These are phyloP conservation scores for Gloeostereum incarnatum DNA, from an alignment of 768 basidiomycete species.

Conservation along the genomic window DNA sequence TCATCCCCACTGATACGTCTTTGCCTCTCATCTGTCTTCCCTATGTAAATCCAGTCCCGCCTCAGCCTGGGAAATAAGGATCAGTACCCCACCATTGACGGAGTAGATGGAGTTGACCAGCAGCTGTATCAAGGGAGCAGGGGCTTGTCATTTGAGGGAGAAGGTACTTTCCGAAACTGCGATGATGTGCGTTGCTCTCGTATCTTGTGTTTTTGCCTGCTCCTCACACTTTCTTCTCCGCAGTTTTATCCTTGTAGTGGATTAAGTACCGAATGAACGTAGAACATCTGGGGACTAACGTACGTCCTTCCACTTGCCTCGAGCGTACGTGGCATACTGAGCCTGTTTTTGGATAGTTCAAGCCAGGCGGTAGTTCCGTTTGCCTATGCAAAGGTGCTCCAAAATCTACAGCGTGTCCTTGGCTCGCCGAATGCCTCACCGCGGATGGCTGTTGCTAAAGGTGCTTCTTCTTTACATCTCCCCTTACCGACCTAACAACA, in stretches of 20 bases:
- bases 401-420: slow-evolving; percentile 49
- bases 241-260: slow-evolving; percentile 88
- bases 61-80: slow-evolving; percentile 83
- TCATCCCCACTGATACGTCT: slow-evolving; percentile 75
- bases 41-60: slow-evolving; percentile 43
- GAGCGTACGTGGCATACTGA: not conserved
- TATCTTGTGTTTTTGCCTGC: slow-evolving; percentile 17
- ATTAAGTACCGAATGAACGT: slow-evolving; percentile 95
- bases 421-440: slow-evolving; percentile 65
- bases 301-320: slow-evolving; percentile 29
- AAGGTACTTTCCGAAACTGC: slow-evolving; percentile 98
- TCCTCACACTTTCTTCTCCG: slow-evolving; percentile 15
- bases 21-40: not conserved
- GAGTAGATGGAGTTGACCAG: slow-evolving; percentile 59
- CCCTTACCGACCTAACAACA: not conserved
- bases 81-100: slow-evolving; percentile 82
- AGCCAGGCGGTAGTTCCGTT: slow-evolving; percentile 90
- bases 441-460: slow-evolving; percentile 87
- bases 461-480: slow-evolving; percentile 13
- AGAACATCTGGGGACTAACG: slow-evolving; percentile 69
- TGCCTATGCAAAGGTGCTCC: slow-evolving; percentile 84
- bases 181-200: slow-evolving; percentile 46
- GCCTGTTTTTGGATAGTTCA: slow-evolving; percentile 41
- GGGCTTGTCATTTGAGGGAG: slow-evolving; percentile 93
- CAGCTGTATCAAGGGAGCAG: slow-evolving; percentile 96